A percentile compares a stretch with the other conserved stretches of the same genome.
phyloP scores from a whole-genome alignment of 768 basidiomycete genomes.

The Lactifluus rugatus region DNA sequence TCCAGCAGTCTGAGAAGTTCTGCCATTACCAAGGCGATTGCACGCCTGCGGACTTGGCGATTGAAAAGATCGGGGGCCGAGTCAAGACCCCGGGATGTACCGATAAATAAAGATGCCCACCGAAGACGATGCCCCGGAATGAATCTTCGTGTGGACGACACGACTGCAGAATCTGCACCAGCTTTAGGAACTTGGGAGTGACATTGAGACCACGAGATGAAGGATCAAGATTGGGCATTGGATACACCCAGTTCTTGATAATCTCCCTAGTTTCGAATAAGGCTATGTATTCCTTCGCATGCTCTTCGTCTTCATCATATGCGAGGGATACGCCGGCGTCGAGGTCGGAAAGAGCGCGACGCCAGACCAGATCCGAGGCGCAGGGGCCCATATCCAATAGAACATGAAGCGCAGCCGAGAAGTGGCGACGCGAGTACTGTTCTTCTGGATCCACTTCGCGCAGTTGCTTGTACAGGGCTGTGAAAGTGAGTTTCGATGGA shows the following conservation, averaged over 20 bases:
- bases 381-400: slow-evolving; percentile 53
- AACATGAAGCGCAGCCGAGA: slow-evolving; percentile 38
- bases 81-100: not conserved
- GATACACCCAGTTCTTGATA: slow-evolving; percentile 53
- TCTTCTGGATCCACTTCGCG: slow-evolving; percentile 36
- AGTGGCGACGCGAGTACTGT: slow-evolving; percentile 32
- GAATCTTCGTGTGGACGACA: slow-evolving; percentile 42
- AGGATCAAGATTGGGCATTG: slow-evolving; percentile 51
- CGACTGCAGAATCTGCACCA: slow-evolving; percentile 50
- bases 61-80: not conserved
- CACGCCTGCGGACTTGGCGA: slow-evolving; percentile 41
- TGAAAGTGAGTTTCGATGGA: slow-evolving; percentile 27
- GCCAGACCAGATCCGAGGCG: slow-evolving; percentile 64
- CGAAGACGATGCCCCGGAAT: slow-evolving; percentile 60
- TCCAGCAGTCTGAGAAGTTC: slow-evolving; percentile 51
- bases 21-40: slow-evolving; percentile 46
- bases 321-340: slow-evolving; percentile 21
- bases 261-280: slow-evolving; percentile 26
- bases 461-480: slow-evolving; percentile 39
- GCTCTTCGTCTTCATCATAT: slow-evolving; percentile 28
- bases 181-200: slow-evolving; percentile 52
- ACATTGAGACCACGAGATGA: slow-evolving; percentile 55
- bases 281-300: slow-evolving; percentile 28
- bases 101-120: slow-evolving; percentile 29
- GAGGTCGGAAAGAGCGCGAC: slow-evolving; percentile 38